Evolutionary conservation across 163 green algal species (phyloP), one percentile per base, ranked within the genome.

Genomic region (Scenedesmus sp.): DNA sequence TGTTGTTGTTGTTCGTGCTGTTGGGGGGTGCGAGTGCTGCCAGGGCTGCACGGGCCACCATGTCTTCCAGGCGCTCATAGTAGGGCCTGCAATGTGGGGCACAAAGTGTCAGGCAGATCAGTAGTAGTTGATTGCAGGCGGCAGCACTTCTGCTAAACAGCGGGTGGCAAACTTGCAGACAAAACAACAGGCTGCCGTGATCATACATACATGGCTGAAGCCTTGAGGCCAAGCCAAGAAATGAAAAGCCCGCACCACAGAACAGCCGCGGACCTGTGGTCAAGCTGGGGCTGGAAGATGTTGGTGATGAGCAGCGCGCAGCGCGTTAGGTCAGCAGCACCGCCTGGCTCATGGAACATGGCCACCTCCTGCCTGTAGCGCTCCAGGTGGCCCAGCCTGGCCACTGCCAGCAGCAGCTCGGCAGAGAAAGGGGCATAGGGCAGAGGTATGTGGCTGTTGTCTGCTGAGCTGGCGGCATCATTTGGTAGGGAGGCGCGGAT

Each of bases 261-360:
- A 26, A 84, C 9, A 26, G 9, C 10, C 6, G 2, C 46, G 26
- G 3, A 79, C 81, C 81, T 64, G 66, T 90, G 85, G 66, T 90
- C 85, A 4, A 92, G 59, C 66, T 92, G 88, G 12, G 88, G 88
- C 15, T 84, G 16, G 23, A 54, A 88, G 88, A 89, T 88, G 88
- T 92, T 92, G 81, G 64, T 66, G 81, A 92, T 84, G n/a, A 92
- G 62, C 62, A 92, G 77, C 2, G 26, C 88, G 67, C 81, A 88
- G 52, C 88, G 88, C 8, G 88, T 92, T 56, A 92, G 81, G 76
- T 92, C 88, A 12, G 26, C 20, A 54, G 59, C 10, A 7, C 4
- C 46, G 46, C 82, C 81, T 54, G 81, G 88, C 81, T 88, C 81
- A 20, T 83, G 85, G 2, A 88, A 46, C 46, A 77, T n/a, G 9